Percentiles rank a stretch among this genome's conserved stretches.
These are phyloP conservation scores for Panellus pusillus DNA, from an alignment of 768 basidiomycete species.

Conservation along the genomic window DNA sequence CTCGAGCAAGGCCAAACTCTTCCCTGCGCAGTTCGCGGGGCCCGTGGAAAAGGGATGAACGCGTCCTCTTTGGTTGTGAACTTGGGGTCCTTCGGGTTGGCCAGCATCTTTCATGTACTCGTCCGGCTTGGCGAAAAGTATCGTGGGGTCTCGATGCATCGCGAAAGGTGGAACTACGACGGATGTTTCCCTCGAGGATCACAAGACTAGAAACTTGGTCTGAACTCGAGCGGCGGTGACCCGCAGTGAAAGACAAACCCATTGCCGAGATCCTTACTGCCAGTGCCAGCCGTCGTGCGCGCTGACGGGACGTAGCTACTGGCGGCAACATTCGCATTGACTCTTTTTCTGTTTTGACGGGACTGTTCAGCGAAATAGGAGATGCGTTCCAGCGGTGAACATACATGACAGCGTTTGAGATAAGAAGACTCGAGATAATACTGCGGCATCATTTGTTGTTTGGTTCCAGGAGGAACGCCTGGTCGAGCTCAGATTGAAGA, in stretches of 20 bases:
- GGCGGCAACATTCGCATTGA: slow-evolving; percentile 5
- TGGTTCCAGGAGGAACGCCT: slow-evolving; percentile 1
- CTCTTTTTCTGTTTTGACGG: slow-evolving; percentile 7
- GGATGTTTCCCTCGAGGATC: slow-evolving; percentile 42
- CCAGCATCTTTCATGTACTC: slow-evolving; percentile 40
- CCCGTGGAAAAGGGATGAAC: slow-evolving; percentile 49
- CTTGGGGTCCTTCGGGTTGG: slow-evolving; percentile 21
- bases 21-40: slow-evolving; percentile 45
- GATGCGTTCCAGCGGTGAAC: slow-evolving; percentile 3
- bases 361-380: background rate
- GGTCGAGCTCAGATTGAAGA: slow-evolving; percentile 44
- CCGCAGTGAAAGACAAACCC: background rate
- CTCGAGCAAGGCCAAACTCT: slow-evolving; percentile 43
- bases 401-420: slow-evolving; percentile 37
- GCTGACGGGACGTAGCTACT: slow-evolving; percentile 1
- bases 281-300: slow-evolving; percentile 3
- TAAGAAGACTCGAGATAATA: slow-evolving; percentile 30
- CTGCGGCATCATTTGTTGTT: slow-evolving; percentile 2
- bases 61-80: slow-evolving; percentile 35
- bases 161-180: slow-evolving; percentile 41
- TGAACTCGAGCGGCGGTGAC: too few species aligned
- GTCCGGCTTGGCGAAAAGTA: slow-evolving; percentile 42
- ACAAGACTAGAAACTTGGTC: background rate
- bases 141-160: slow-evolving; percentile 43
- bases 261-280: slow-evolving; percentile 3